Conservation (phyloP, 1,284 basidiomycete species). For the Malassezia psittaci region DNA sequence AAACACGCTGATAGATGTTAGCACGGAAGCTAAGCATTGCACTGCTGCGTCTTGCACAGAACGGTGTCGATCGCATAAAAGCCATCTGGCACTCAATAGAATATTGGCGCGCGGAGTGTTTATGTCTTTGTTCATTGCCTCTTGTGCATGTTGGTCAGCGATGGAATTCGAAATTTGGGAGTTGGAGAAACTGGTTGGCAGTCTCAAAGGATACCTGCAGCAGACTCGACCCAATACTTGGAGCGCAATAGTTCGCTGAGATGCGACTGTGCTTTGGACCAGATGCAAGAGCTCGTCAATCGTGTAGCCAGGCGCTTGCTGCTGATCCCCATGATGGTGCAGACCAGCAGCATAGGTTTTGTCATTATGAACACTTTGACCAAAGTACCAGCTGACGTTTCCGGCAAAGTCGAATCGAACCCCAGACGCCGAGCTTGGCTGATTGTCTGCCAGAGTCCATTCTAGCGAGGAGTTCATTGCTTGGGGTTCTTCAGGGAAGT, state of each 20-base stretch:
- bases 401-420: constrained; percentile 38
- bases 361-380: constrained; percentile 10
- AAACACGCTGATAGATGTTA: constrained; percentile 15
- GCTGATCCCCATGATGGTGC: constrained; percentile 69
- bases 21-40: constrained; percentile 18
- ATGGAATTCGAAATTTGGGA: neutral
- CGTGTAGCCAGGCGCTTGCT: constrained; percentile 76
- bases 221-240: constrained; percentile 59
- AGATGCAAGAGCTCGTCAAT: constrained; percentile 75
- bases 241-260: constrained; percentile 73
- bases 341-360: constrained; percentile 54
- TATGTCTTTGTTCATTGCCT: neutral
- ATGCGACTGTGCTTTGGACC: constrained; percentile 67
- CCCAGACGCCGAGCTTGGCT: too few species aligned
- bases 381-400: constrained; percentile 11
- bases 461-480: constrained; percentile 25
- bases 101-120: constrained; percentile 9
- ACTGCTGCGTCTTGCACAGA: constrained; percentile 30
- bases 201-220: constrained; percentile 12
- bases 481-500: constrained; percentile 61
- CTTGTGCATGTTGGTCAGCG: neutral
- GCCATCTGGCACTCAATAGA: constrained; percentile 27
- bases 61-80: constrained; percentile 29
- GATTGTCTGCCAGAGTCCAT: constrained; percentile 25
- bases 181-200: neutral